These are phyloP conservation scores for Aspergillus caelatus DNA, from an alignment of 2,329 filamentous ascomycete species.

Conservation along the genomic window DNA sequence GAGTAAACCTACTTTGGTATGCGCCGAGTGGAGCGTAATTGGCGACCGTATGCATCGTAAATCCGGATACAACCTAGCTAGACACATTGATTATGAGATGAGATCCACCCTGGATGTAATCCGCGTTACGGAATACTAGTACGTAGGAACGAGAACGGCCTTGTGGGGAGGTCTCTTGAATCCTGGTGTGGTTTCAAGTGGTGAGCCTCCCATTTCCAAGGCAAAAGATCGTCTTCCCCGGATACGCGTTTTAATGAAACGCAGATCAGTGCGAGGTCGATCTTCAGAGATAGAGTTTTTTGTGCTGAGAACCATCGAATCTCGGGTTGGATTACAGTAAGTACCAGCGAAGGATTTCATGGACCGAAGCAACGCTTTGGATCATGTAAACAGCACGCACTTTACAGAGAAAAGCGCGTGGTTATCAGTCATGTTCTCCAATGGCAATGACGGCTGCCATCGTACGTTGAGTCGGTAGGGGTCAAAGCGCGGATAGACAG, in stretches of 20 bases:
- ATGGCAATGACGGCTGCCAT: not conserved
- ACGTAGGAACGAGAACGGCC: not conserved
- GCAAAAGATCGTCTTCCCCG: constrained; percentile 5
- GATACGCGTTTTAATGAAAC: not conserved
- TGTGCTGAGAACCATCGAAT: not conserved
- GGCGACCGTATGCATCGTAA: constrained; percentile 7
- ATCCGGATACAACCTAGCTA: constrained; percentile 5
- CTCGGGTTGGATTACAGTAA: not conserved
- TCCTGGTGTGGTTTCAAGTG: not conserved
- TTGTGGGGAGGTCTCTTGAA: not conserved
- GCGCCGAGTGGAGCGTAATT: not conserved
- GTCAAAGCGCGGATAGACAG: not conserved
- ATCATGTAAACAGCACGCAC: not conserved
- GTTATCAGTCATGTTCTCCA: not conserved
- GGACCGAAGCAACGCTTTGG: not conserved
- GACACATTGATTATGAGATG: not conserved
- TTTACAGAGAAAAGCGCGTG: not conserved
- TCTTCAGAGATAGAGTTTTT: constrained; percentile 3
- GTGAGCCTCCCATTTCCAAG: constrained; percentile 11
- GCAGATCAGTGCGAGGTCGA: constrained; percentile 6
- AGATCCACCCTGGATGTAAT: not conserved
- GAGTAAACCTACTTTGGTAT: not conserved
- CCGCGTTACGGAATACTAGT: not conserved
- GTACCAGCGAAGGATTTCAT: not conserved
- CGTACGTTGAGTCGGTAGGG: not conserved